Evolutionary conservation across 495 filamentous ascomycete genomes (phyloP).

Genomic region (Hypomontagnella submonticulosa): DNA sequence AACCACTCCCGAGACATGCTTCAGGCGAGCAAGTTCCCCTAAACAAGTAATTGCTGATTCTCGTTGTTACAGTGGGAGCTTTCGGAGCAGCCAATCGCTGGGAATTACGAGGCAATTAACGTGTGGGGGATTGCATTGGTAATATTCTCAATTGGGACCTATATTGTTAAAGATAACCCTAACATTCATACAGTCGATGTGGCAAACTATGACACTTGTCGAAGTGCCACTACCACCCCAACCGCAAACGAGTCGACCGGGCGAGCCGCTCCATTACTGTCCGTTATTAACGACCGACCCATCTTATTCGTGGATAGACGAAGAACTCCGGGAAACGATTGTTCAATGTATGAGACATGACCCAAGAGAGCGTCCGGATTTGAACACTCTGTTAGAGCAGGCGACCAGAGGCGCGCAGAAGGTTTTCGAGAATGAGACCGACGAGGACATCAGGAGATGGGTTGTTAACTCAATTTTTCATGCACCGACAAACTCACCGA

Average conservation of each 20-base stretch:
- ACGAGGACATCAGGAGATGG: slow-evolving; percentile 15
- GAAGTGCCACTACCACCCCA: slow-evolving; percentile 2
- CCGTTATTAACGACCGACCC: background rate
- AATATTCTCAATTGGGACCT: background rate
- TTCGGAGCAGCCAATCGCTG: slow-evolving; percentile 19
- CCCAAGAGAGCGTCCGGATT: slow-evolving; percentile 1
- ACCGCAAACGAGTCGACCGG: background rate
- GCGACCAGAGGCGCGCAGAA: background rate
- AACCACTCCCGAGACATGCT: no score
- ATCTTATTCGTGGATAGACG: background rate
- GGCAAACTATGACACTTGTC: slow-evolving; percentile 33
- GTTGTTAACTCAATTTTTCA: background rate
- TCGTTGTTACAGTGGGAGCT: no score
- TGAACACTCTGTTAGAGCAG: background rate
- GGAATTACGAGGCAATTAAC: slow-evolving; percentile 32
- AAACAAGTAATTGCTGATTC: no score
- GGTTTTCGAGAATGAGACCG: slow-evolving; percentile 1
- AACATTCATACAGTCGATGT: slow-evolving; percentile 26
- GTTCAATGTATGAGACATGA: slow-evolving; percentile 20
- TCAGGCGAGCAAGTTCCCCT: no score
- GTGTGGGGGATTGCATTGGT: slow-evolving; percentile 34
- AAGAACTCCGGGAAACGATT: slow-evolving; percentile 12
- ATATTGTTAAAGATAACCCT: background rate
- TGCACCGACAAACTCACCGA: no score
- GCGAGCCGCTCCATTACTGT: slow-evolving; percentile 10